Evolutionary conservation across 441 rosid genomes (phyloP), one percentile per base, ranked within the genome.

Genomic region (Populus tomentosa): DNA sequence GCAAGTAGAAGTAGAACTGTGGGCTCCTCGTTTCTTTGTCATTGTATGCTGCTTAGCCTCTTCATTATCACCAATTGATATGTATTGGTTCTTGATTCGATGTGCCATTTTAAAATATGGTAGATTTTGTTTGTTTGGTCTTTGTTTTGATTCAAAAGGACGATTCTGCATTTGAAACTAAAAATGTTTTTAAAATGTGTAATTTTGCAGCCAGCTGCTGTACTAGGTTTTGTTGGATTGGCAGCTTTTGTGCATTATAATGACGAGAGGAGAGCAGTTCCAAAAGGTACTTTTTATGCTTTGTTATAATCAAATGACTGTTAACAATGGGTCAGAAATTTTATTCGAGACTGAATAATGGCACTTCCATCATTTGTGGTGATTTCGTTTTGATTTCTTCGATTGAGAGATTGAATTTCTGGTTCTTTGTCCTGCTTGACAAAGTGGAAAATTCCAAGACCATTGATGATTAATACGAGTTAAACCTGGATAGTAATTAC

Each of bases 211-310:
- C 96, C 97, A 42, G 80, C 83, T 75, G 82, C 82, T 73, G 14
- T 88, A n/a, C 81, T 88, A 68, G 94, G 92, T 38, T 87, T 93
- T 77, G 78, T 76, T 61, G 97, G 98, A 64, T 61, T 90, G 20
- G 78, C 84, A 21, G 5, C 87, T 71, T 78, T 88, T 56, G 36
- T 93, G 74, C 95, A 86, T 84, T 89, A 84, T 66, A 93, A 95
- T 81, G 99, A 92, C 7, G 93, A 95, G 84, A 86, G 90, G 77
- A 90, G 99, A 86, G 88, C 84, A 26, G 61, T 85, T 80, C 81
- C 79, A 0, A 88, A 81, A 88, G 98, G 97, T 95, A 83, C 42
- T 56, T 76, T 23, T 59, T 40, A n/a, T 50, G 30, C 20, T 70
- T 50, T 38, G 33, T 6, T 63, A 23, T 69, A 24, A 18, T 24